Percentiles rank a stretch among this genome's conserved stretches.
Conservation (phyloP, 2,329 filamentous ascomycete genomes). For the Daldinia sp. region DNA sequence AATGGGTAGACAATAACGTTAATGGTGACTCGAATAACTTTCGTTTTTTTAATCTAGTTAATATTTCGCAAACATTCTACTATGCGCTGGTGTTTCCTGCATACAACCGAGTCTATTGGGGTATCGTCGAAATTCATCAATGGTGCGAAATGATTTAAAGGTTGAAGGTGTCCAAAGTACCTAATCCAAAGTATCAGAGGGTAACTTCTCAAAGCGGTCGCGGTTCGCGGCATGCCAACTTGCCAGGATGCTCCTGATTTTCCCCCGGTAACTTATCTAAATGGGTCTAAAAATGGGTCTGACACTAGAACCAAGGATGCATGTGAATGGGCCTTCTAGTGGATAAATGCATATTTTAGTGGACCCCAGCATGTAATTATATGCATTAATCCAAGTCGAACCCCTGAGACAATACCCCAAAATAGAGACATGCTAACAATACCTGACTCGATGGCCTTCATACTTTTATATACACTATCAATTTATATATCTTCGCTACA, state of each 20-base stretch:
- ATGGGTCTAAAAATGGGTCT: not conserved
- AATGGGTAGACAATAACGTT: slow-evolving; percentile 15
- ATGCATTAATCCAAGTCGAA: not conserved
- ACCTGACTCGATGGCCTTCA: not conserved
- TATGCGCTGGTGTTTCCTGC: not conserved
- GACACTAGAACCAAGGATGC: slow-evolving; percentile 17
- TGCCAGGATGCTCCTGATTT: slow-evolving; percentile 26
- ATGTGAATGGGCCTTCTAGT: slow-evolving; percentile 23
- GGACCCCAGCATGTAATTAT: not conserved
- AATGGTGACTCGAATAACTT: not conserved
- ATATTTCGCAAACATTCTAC: slow-evolving; percentile 3
- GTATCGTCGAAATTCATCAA: slow-evolving; percentile 1
- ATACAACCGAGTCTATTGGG: not conserved
- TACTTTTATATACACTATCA: no score
- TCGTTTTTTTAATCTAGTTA: no score
- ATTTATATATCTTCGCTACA: no score
- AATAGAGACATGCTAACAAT: not conserved
- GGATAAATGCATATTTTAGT: slow-evolving; percentile 4
- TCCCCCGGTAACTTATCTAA: not conserved
- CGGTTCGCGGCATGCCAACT: not conserved
- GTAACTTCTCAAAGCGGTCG: slow-evolving; percentile 27
- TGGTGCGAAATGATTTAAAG: not conserved
- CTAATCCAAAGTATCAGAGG: slow-evolving; percentile 16
- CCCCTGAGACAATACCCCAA: not conserved
- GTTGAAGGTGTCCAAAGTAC: not conserved